Percentiles rank a stretch among this genome's conserved stretches.
phyloP scores from a whole-genome alignment of 495 filamentous ascomycete genomes.

The Podospora conica region DNA sequence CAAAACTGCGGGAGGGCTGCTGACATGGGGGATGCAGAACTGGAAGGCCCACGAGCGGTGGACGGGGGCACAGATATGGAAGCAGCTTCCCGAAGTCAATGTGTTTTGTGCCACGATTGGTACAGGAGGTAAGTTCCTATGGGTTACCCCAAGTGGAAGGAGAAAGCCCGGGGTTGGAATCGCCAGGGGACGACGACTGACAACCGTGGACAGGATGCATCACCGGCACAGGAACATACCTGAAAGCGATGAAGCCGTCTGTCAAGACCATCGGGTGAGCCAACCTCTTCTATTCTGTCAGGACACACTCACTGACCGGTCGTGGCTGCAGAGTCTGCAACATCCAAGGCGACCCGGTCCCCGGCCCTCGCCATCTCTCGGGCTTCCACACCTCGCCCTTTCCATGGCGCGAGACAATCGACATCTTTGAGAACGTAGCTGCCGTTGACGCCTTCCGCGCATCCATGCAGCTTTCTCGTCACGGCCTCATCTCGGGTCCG shows the following conservation, averaged over 20 bases:
- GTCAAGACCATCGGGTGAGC: conserved; percentile 30
- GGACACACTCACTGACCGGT: not conserved
- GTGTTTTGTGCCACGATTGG: conserved; percentile 55
- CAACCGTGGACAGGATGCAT: conserved; percentile 19
- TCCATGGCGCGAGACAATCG: conserved; percentile 51
- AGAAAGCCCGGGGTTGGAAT: too few relatives aligned
- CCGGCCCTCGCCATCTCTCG: conserved; percentile 50
- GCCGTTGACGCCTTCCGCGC: conserved; percentile 48
- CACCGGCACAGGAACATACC: conserved; percentile 49
- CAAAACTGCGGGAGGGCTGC: not conserved
- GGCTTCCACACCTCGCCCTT: conserved; percentile 49
- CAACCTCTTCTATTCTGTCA: not conserved
- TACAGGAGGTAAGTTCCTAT: conserved; percentile 39
- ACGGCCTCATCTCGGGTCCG: conserved; percentile 55
- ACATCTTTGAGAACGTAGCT: conserved; percentile 48
- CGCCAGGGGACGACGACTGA: not conserved
- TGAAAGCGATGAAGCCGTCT: conserved; percentile 48
- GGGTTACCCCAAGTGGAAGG: too few relatives aligned
- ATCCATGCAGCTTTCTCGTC: conserved; percentile 49
- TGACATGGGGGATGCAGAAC: conserved; percentile 29
- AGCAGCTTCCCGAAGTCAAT: conserved; percentile 52
- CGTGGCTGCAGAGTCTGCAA: conserved; percentile 39
- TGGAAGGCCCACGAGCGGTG: conserved; percentile 55
- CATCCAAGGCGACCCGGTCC: conserved; percentile 49
- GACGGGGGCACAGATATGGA: conserved; percentile 55